A percentile compares a stretch with the other conserved stretches of the same genome.
These are phyloP conservation scores for Stenocarpella maydis DNA, from an alignment of 2,329 filamentous ascomycete species.

Conservation along the genomic window DNA sequence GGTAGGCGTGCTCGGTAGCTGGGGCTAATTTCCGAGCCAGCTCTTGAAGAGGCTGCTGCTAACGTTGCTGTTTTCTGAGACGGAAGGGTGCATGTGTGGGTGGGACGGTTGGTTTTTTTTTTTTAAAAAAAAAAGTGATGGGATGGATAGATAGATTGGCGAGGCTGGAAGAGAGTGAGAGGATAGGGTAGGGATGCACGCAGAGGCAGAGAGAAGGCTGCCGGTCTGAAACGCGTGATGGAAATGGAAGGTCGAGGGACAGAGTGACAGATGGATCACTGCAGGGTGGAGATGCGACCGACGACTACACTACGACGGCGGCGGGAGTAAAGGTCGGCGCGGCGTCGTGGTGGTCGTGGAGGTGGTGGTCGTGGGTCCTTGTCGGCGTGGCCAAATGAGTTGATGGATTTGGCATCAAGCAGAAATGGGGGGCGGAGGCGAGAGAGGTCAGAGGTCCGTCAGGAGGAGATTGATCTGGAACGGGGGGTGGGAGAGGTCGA, in stretches of 20 bases:
- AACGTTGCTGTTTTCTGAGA: not conserved
- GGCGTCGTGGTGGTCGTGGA: not conserved
- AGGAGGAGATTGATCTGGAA: slow-evolving; percentile 28
- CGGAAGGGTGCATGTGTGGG: slow-evolving; percentile 20
- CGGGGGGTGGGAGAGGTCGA: slow-evolving; percentile 28
- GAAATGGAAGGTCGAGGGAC: slow-evolving; percentile 22
- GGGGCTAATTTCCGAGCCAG: slow-evolving; percentile 32
- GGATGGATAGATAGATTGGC: slow-evolving; percentile 22
- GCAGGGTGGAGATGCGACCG: slow-evolving; percentile 29
- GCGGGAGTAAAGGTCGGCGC: slow-evolving; percentile 17
- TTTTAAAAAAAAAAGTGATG: slow-evolving; percentile 19
- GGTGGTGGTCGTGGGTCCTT: slow-evolving; percentile 25
- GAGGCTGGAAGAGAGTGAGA: slow-evolving; percentile 9
- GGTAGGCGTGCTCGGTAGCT: slow-evolving; percentile 29
- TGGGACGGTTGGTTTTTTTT: not conserved
- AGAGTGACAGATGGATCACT: slow-evolving; percentile 24
- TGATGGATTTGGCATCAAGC: slow-evolving; percentile 29
- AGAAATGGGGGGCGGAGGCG: slow-evolving; percentile 13
- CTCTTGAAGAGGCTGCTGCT: slow-evolving; percentile 30
- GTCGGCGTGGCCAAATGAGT: slow-evolving; percentile 30
- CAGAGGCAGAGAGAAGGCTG: slow-evolving; percentile 8
- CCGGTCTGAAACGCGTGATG: slow-evolving; percentile 31
- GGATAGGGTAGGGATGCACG: slow-evolving; percentile 16
- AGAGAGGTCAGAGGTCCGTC: slow-evolving; percentile 23
- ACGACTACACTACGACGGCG: slow-evolving; percentile 14